Evolutionary conservation across 257 asterid genomes (phyloP).

Genomic region (Nicotiana tabacum): DNA sequence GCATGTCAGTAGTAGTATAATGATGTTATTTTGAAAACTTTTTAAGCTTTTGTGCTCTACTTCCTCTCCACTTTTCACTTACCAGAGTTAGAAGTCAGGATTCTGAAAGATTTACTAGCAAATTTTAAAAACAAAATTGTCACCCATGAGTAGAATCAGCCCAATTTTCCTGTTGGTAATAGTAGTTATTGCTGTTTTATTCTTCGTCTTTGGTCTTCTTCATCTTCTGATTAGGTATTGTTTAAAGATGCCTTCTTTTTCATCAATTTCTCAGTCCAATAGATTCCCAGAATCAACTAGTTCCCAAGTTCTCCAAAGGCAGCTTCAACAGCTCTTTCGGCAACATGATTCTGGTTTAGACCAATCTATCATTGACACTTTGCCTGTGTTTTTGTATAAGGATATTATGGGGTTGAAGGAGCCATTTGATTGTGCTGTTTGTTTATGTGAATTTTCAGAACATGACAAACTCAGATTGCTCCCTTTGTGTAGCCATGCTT

Average conservation of each 20-base stretch:
- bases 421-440: conserved; percentile 92
- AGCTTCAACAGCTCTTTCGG: conserved; percentile 81
- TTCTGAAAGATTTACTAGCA: background rate
- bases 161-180: conserved; percentile 37
- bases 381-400: conserved; percentile 71
- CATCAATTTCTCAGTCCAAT: conserved; percentile 48
- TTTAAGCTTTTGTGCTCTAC: background rate
- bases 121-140: background rate
- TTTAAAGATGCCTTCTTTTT: conserved; percentile 36
- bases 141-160: conserved; percentile 46
- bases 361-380: conserved; percentile 75
- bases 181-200: conserved; percentile 44
- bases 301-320: conserved; percentile 49
- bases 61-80: background rate
- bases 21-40: background rate
- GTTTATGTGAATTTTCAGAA: conserved; percentile 78
- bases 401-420: conserved; percentile 76
- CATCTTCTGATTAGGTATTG: conserved; percentile 39
- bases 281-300: conserved; percentile 33
- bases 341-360: conserved; percentile 85
- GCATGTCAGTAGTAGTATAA: background rate
- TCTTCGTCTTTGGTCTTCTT: conserved; percentile 48
- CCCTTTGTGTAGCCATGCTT: conserved; percentile 88
- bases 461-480: conserved; percentile 78
- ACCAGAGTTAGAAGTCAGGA: background rate